Evolutionary conservation across 2,329 filamentous ascomycete genomes (phyloP), one percentile per base, ranked within the genome.

Genomic region (Chalara sp.): DNA sequence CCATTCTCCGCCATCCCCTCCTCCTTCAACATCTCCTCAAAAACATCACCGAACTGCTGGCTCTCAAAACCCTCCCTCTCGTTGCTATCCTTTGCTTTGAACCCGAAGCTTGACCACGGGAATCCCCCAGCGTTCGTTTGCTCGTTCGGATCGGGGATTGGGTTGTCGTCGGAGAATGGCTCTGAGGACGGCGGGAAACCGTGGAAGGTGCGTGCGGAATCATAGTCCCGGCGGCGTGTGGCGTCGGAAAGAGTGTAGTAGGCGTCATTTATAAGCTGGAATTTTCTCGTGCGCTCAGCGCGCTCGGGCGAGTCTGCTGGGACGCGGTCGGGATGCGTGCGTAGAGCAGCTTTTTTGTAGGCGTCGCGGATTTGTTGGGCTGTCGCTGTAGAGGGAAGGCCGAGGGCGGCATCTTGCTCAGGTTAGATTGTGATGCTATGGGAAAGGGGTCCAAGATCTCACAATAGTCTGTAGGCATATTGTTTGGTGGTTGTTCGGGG

Each of bases 251-350:
- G 83, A 0, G 88, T 91, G 68, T 89, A 95, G 75, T 95, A 96
- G 56, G 90, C 89, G 65, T 95, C 90, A 72, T 95, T 95, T 63
- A 96, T 87, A 58, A 87, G 81, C 68, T 96, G 90, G 73, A 96
- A 96, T 66, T 85, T 85, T 64, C 87, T 87, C 5, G 93, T 99
- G 63, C 91, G 87, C 10, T 80, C 70, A 28, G 81, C 69, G 56
- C 92, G 88, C 61, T 97, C 90, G 37, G 91, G 89, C 5, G 89
- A 92, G 70, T 90, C 83, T 58, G 80, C 72, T 31, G 90, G 78
- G 40, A 99, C 89, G 53, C 93, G 87, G 68, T 99, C 93, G 1
- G 92, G 92, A 68, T 97, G 92, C 57, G 88, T 90, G 70, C 93
- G 95, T 44, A 97, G 76, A 5, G 92, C 92, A 37, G 61, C 88